A percentile compares a stretch with the other conserved stretches of the same genome.
phyloP scores from a whole-genome alignment of 129 eudicot genomes.

The Flaveria sonorensis region DNA sequence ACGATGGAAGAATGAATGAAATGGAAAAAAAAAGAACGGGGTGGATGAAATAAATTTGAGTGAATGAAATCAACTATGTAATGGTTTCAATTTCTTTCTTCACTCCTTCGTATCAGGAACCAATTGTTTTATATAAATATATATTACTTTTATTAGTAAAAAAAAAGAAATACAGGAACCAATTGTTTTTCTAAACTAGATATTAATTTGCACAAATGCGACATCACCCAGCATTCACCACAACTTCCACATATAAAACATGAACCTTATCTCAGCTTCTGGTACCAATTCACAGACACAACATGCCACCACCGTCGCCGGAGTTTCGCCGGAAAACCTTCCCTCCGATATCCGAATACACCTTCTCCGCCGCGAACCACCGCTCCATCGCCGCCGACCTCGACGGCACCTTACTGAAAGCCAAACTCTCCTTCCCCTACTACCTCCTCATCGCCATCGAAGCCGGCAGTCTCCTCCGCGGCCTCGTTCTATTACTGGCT shows the following conservation, averaged over 20 bases:
- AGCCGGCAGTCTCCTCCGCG: constrained; percentile 92
- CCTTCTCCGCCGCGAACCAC: constrained; percentile 47
- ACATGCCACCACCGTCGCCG: constrained; percentile 42
- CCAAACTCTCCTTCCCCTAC: constrained; percentile 78
- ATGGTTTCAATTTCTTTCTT: no score
- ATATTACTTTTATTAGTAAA: no score
- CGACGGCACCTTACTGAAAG: constrained; percentile 85
- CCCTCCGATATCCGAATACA: constrained; percentile 60
- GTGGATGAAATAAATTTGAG: no score
- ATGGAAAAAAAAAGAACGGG: no score
- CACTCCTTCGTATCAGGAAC: no score
- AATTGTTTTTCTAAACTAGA: not conserved
- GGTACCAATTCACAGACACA: not conserved
- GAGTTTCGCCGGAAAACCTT: constrained; percentile 39
- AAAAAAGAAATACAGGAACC: not conserved
- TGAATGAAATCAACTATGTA: no score
- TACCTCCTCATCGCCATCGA: constrained; percentile 86
- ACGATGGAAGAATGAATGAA: no score
- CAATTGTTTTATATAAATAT: no score
- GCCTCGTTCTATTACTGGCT: constrained; percentile 52
- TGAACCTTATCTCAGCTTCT: constrained; percentile 14
- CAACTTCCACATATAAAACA: not conserved
- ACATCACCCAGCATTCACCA: not conserved
- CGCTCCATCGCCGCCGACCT: constrained; percentile 88
- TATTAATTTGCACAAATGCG: not conserved